Evolutionary conservation across 768 basidiomycete species (phyloP), one percentile per base, ranked within the genome.

Genomic region (Russula sp.): DNA sequence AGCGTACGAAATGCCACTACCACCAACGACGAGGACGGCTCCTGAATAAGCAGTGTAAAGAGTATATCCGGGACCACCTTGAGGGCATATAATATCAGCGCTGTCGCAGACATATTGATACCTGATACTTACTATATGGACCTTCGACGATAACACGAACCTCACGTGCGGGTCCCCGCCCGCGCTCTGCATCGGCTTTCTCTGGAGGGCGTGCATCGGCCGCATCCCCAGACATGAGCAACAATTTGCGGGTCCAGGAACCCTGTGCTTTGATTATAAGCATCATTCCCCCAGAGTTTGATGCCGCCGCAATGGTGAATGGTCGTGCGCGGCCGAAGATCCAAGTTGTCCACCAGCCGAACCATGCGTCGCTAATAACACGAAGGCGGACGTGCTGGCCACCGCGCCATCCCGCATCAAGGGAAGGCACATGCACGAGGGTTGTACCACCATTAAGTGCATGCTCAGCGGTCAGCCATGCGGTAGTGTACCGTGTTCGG

Each of bases 381-480:
- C 80, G 73, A 34, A 86, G 62, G 49, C 83, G 78, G 47, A 86
- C 81, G 67, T 85, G 83, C 66, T 85, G 83, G 3, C 85, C 83
- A 0, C 81, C 75, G 34, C 82, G 73, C 83, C 83, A 85, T 20
- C 84, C 84, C 0, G 75, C 72, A 51, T 74, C 76, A 47, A 84
- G 47, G 5, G 69, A 57, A 0, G 78, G 78, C 8, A 83, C 69
- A 41, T 79, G 76, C 32, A 85, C 68, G 46, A 79, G 73, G 6
- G 81, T 82, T 45, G 77, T 73, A 14, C 73, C 72, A 7, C 65
- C 59, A 41, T 60, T 59, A 22, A 82, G 76, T 9, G 77, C 78
- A 2, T 77, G 74, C 10, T 83, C 71, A 1, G 80, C 69, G 25
- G 72, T 72, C 60, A 86, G 70, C 29, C 73, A 74, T 11, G 83